phyloP scores from a whole-genome alignment of 2,329 filamentous ascomycete genomes.

The Colletotrichum theobromicola region DNA sequence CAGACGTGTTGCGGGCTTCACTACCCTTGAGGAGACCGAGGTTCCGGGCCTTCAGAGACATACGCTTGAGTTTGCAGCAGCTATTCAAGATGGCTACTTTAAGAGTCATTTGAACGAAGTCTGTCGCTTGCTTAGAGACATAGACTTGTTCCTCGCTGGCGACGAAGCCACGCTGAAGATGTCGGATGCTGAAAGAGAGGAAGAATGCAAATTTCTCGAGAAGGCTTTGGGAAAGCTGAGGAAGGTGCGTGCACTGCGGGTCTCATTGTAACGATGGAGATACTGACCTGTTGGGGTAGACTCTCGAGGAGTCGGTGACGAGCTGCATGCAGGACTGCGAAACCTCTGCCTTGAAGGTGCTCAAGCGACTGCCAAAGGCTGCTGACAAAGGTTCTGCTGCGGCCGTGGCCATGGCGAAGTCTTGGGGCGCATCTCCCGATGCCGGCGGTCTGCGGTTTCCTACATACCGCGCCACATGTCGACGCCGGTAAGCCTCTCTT shows the following conservation, averaged over 20 bases:
- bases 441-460: conserved; percentile 23
- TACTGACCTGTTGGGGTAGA: neutral
- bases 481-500: conserved; percentile 45
- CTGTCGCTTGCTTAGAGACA: neutral
- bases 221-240: neutral
- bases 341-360: neutral
- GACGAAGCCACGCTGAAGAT: neutral
- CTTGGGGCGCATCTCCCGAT: conserved; percentile 17
- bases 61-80: conserved; percentile 61
- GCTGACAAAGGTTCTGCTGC: neutral
- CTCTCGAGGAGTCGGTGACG: neutral
- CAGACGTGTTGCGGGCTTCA: conserved; percentile 56
- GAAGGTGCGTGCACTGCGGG: neutral
- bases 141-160: neutral
- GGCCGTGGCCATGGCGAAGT: conserved; percentile 34
- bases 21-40: conserved; percentile 57
- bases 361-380: neutral
- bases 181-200: neutral
- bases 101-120: neutral
- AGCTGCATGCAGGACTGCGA: neutral
- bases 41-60: conserved; percentile 64
- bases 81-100: neutral
- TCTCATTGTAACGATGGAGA: neutral
- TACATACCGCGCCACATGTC: conserved; percentile 41
- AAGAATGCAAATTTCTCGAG: neutral